Base-by-base conservation (phyloP, 139 green algal genomes). In the Coelastrella sp. region DNA sequence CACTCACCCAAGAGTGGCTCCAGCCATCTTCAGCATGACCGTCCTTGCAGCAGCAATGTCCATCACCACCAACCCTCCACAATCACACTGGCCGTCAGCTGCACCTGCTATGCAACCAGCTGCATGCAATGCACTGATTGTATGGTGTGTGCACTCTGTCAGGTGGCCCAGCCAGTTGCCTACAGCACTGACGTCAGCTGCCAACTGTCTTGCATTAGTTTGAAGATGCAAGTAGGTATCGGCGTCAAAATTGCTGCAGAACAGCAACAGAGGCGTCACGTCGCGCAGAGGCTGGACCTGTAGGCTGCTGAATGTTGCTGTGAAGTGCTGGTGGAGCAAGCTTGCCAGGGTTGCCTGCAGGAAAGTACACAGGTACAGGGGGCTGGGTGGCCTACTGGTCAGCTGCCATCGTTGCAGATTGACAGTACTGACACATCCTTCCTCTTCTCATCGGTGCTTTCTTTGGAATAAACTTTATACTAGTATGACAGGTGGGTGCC, bases 231-330 rank as follows among this genome's bases (percentile, higher is more conserved):
- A 17, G 63, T 87, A 87, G 0, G 61, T 14, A 20, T 74, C 1
- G 76, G 63, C 19, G 7, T 87, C 82, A 35, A 87, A 78, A 14
- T 20, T 35, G 82, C 82, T 78, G 63, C 82, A 87, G 15, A 87
- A 61, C 25, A 87, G 63, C 7, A 87, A 15, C 7, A 78, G 20
- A 0, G 63, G 63, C 1, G 63, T 70, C 15, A 35, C n/a, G 6
- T 58, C 58, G 0, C 59, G 22, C 22, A 86, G 60, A 14, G 81
- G 81, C 59, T 86, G 81, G 22, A 86, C 11, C 59, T 86, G 59
- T 4, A 57, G 10, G n/a, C 81, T 86, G n/a, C n/a, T 8, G 17
- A 25, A 15, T 8, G 81, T 74, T 60, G 59, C 14, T 68, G 5
- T 75, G 81, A 86, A 86, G 15, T 86, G 81, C 0, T 49, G 63